Evolutionary conservation across 1,284 basidiomycete species (phyloP).

Genomic region (Pseudozyma pruni): DNA sequence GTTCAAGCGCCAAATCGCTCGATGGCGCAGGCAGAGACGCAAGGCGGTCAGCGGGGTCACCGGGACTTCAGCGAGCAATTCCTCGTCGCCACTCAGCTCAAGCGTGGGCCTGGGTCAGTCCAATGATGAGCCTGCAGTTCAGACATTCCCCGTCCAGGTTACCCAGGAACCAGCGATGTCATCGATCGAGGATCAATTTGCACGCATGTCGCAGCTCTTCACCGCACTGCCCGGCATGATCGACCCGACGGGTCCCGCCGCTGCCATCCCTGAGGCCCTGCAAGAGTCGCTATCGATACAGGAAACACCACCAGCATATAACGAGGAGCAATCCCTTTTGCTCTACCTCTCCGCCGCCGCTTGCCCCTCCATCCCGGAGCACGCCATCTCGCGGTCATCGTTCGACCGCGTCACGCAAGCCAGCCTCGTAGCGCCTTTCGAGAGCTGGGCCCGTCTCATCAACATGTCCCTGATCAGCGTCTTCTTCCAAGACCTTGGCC

Average conservation of each 20-base stretch:
- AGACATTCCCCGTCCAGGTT: no score
- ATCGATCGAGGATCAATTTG: conserved; percentile 17
- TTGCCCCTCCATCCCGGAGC: conserved; percentile 3
- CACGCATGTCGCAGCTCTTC: conserved; percentile 41
- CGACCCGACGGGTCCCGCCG: neutral
- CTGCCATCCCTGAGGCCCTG: neutral
- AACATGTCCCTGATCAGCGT: conserved; percentile 57
- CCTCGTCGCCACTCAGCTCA: conserved; percentile 16
- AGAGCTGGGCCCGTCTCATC: conserved; percentile 54
- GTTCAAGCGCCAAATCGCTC: conserved; percentile 36
- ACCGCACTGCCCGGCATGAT: conserved; percentile 25
- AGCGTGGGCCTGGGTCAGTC: neutral
- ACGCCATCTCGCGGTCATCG: conserved; percentile 19
- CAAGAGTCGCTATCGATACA: neutral
- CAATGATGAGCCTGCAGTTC: neutral
- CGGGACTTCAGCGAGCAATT: neutral
- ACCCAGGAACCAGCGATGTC: neutral
- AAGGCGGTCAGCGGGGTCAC: neutral
- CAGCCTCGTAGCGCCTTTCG: conserved; percentile 40
- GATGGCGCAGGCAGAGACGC: conserved; percentile 36
- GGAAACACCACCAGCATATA: neutral
- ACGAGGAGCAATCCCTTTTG: conserved; percentile 12
- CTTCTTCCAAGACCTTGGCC: conserved; percentile 55
- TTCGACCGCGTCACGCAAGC: conserved; percentile 29
- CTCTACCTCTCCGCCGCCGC: conserved; percentile 33